Percentiles rank a stretch among this genome's conserved stretches.
Conservation (phyloP, 169 alveolate species). For the Eimeria praecox region DNA sequence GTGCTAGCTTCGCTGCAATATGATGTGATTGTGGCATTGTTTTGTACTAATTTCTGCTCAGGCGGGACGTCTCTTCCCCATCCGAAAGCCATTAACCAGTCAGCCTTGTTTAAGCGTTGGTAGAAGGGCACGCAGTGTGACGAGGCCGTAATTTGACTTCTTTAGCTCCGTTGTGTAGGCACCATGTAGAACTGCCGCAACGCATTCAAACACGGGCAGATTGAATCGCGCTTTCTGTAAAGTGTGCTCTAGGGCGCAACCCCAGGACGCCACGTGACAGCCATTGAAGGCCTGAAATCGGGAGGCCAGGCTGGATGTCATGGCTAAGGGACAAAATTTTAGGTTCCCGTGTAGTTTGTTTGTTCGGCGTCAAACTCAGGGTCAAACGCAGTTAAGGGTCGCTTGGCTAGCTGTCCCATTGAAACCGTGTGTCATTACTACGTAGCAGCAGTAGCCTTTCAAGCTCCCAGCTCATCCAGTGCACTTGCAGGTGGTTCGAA, state of each 20-base stretch:
- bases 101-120: not conserved
- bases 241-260: not conserved
- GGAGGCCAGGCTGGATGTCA: not conserved
- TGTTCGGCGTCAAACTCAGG: not conserved
- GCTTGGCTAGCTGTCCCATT: not conserved
- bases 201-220: not conserved
- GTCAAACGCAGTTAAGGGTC: not conserved
- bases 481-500: not conserved
- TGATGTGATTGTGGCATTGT: not conserved
- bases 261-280: not conserved
- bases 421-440: not conserved
- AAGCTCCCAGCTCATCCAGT: not conserved
- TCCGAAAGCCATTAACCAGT: not conserved
- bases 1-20: not conserved
- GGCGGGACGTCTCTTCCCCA: not conserved
- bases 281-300: not conserved
- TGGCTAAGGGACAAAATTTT: not conserved
- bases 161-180: not conserved
- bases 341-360: not conserved
- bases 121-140: not conserved
- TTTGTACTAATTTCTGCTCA: not conserved
- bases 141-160: not conserved
- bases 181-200: not conserved
- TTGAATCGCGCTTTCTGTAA: not conserved
- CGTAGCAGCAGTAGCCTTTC: not conserved